phyloP scores from a whole-genome alignment of 108 stramenopile species.

The Discostella stelligeroides region DNA sequence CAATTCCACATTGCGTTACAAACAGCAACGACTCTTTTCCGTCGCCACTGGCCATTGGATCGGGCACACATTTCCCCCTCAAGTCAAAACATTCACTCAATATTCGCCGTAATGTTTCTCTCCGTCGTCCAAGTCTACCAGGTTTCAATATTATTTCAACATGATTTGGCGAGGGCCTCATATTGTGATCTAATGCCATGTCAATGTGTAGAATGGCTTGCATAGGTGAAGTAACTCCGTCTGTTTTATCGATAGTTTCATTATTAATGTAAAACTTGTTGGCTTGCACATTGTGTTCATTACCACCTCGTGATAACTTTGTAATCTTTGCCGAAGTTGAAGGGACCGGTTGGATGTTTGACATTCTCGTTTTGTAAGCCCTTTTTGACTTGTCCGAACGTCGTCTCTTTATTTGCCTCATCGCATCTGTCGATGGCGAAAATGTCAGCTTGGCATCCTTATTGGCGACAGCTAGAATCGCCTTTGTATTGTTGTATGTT shows the following conservation, averaged over 20 bases:
- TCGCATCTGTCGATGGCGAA: slow-evolving; percentile 32
- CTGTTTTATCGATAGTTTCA: neutral
- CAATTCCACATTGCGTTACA: slow-evolving; percentile 52
- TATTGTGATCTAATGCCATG: slow-evolving; percentile 53
- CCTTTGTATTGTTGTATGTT: slow-evolving; percentile 21
- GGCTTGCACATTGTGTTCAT: too few species aligned
- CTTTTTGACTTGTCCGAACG: slow-evolving; percentile 57
- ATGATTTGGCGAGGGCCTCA: slow-evolving; percentile 50
- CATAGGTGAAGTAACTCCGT: slow-evolving; percentile 23
- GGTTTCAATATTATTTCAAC: slow-evolving; percentile 64
- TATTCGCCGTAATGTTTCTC: slow-evolving; percentile 56
- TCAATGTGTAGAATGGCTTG: slow-evolving; percentile 66
- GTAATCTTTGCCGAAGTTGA: slow-evolving; percentile 18
- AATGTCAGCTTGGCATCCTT: slow-evolving; percentile 24
- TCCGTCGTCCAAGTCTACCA: slow-evolving; percentile 52
- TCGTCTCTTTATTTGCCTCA: slow-evolving; percentile 25
- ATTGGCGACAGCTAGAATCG: neutral
- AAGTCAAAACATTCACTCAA: slow-evolving; percentile 62
- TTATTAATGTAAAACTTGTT: too few species aligned
- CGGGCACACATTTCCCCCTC: slow-evolving; percentile 75
- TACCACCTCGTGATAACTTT: slow-evolving; percentile 17
- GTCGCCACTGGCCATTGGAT: neutral
- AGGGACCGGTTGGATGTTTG: slow-evolving; percentile 38
- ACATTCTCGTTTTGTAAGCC: slow-evolving; percentile 57
- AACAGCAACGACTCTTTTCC: slow-evolving; percentile 30